Evolutionary conservation across 164 flowering plant genomes (phyloP).

Genomic region (Chloranthus sessilifolius): DNA sequence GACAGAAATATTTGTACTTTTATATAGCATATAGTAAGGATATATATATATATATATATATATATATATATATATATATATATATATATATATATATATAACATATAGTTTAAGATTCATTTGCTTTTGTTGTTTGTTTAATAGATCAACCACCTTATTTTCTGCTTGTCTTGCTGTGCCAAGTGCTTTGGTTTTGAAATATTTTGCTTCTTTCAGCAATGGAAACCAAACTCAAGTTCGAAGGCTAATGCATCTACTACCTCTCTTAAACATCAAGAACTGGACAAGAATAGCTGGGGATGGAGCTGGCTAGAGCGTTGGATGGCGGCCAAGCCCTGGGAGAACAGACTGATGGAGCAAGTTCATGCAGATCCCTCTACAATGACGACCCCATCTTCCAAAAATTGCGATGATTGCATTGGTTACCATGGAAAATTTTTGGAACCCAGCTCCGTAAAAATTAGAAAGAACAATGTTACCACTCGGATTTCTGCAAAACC

Average conservation of each 20-base stretch:
- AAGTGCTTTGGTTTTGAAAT: too few species aligned
- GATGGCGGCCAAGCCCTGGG: constrained; percentile 99
- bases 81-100: too few species aligned
- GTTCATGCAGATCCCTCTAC: constrained; percentile 21
- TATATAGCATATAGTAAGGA: too few species aligned
- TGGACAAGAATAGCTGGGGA: constrained; percentile 72
- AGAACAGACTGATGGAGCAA: constrained; percentile 78
- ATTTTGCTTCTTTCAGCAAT: constrained; percentile 45
- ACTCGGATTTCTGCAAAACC: constrained; percentile 84
- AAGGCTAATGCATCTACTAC: constrained; percentile 23
- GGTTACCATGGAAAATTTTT: constrained; percentile 28
- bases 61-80: too few species aligned
- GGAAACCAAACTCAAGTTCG: constrained; percentile 46
- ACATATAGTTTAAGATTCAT: too few species aligned
- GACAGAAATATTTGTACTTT: too few species aligned
- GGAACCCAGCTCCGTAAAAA: constrained; percentile 46
- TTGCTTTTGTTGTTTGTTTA: too few species aligned
- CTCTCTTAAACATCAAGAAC: constrained; percentile 35
- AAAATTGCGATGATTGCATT: constrained; percentile 26
- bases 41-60: too few species aligned
- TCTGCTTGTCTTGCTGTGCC: too few species aligned
- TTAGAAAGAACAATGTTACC: constrained; percentile 66
- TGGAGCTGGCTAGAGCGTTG: constrained; percentile 99
- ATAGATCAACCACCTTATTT: too few species aligned
- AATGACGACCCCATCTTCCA: constrained; percentile 48